Conservation (phyloP, 2,329 filamentous ascomycete genomes). For the Pseudogymnoascus sp. region DNA sequence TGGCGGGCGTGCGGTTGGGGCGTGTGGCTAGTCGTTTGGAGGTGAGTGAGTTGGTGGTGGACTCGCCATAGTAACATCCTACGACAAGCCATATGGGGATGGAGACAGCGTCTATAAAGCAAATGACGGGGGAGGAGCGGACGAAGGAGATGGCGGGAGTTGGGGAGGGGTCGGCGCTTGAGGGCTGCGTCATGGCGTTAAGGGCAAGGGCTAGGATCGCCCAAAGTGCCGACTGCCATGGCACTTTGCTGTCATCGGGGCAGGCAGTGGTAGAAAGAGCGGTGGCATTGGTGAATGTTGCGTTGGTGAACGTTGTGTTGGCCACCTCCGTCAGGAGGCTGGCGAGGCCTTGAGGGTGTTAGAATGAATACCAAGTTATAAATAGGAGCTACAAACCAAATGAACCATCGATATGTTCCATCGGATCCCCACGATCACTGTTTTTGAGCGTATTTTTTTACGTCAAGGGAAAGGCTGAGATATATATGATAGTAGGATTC, state of each 20-base stretch:
- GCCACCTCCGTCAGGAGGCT: background rate
- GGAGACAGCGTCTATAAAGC: constrained; percentile 14
- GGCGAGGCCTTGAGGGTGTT: background rate
- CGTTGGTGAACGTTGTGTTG: background rate
- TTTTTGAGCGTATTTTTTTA: background rate
- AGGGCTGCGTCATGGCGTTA: constrained; percentile 20
- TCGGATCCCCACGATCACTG: background rate
- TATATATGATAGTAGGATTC: background rate
- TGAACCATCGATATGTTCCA: background rate
- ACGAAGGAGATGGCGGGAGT: constrained; percentile 15
- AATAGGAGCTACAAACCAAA: background rate
- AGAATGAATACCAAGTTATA: background rate
- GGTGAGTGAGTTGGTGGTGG: background rate
- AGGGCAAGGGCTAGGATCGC: constrained; percentile 15
- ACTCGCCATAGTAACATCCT: background rate
- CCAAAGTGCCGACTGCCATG: constrained; percentile 20
- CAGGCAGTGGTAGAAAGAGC: background rate
- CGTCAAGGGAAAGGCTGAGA: background rate
- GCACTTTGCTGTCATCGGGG: background rate
- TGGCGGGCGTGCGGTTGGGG: too few relatives aligned
- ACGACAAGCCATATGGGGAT: constrained; percentile 10
- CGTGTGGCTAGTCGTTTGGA: background rate
- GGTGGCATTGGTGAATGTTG: background rate
- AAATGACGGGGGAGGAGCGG: constrained; percentile 16
- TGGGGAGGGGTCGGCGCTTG: constrained; percentile 12